Evolutionary conservation across 2,329 filamentous ascomycete genomes (phyloP), one percentile per base, ranked within the genome.

Genomic region (Nemania bipapillata): DNA sequence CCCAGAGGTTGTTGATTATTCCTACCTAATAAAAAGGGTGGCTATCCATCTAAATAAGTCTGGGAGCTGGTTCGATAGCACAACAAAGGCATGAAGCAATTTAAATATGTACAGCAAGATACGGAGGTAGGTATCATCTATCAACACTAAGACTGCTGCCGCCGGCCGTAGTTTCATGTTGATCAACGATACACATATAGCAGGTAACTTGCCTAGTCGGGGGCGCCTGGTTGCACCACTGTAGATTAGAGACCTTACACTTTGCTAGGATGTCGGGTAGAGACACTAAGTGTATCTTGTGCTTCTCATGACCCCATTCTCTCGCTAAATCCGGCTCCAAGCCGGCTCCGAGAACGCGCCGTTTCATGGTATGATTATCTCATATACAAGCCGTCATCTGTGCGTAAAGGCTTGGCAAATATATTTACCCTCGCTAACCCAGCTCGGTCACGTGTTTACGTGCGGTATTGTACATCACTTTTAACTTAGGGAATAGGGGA

Each of bases 251-350:
- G 32, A 61, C 45, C 22, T 52, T 50, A 40, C 49, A 47, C 40
- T 6, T 45, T 54, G 60, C 61, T 42, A 47, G 35, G 56, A 49
- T 32, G 53, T 28, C 12, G 47, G 37, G 11, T 60, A 24, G 20
- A 22, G 32, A 22, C 17, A 37, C 26, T 6, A 30, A 50, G 42
- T 12, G 35, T 57, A 47, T 53, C 42, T 63, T 17, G 32, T 55
- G 52, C 52, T 28, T 40, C 30, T 37, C 37, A 56, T 68, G 53
- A 65, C 59, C 52, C 47, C 54, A n/a, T 26, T 17, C 49, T 7
- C 15, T 24, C 8, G 24, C n/a, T 50, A 35, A 35, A 11, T 8
- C 3, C 15, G 20, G 4, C 40, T n/a, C 15, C 11, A 45, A 45
- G 15, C 40, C 12, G 40, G 12, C 20, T 15, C n/a, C 17, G 40